phyloP scores from a whole-genome alignment of 1,284 basidiomycete genomes.

The Porogramme epimiltina region DNA sequence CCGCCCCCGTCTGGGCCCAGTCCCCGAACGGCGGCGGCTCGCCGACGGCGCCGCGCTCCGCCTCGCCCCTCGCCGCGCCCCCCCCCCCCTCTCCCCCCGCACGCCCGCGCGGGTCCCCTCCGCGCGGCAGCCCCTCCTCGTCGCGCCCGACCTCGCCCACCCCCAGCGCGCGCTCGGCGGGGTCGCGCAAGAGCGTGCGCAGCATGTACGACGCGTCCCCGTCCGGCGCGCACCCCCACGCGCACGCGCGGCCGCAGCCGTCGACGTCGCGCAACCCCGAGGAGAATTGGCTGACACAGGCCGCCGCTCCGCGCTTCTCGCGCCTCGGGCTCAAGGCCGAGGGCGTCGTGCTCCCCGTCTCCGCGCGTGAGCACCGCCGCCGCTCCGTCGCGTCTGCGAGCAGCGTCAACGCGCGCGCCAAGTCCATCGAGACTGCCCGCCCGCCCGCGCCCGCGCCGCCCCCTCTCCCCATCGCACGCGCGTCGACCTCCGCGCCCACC shows the following conservation, averaged over 20 bases:
- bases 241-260: slow-evolving; percentile 8
- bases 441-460: slow-evolving; percentile 2
- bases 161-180: slow-evolving; percentile 3
- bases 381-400: slow-evolving; percentile 9
- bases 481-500: slow-evolving; percentile 1
- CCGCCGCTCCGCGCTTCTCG: slow-evolving; percentile 45
- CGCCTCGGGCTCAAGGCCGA: slow-evolving; percentile 40
- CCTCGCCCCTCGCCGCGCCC: neutral
- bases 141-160: slow-evolving; percentile 13
- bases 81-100: neutral
- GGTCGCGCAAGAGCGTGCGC: slow-evolving; percentile 3
- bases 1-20: slow-evolving; percentile 14
- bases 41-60: neutral
- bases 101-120: too few species aligned
- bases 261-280: slow-evolving; percentile 26
- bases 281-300: slow-evolving; percentile 42
- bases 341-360: slow-evolving; percentile 46
- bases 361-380: slow-evolving; percentile 30
- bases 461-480: neutral
- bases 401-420: neutral
- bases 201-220: neutral
- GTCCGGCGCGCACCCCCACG: slow-evolving; percentile 3
- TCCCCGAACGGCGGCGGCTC: neutral
- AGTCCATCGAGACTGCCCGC: neutral
- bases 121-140: neutral